Conservation (phyloP, 108 stramenopile species). For the Nannochloropsis gaditana region DNA sequence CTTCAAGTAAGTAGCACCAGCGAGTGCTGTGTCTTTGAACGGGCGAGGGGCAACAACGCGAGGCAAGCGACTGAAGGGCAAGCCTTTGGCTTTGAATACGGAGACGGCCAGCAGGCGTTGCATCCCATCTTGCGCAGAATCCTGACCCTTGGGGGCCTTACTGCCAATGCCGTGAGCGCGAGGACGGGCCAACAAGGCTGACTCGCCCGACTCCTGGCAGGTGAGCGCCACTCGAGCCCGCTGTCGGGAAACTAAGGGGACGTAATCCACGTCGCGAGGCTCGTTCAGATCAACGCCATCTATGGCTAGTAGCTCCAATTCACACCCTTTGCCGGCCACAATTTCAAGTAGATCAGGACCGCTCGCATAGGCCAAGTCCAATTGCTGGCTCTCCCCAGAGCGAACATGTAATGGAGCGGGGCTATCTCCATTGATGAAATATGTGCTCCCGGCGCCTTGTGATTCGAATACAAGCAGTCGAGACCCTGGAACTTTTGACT, state of each 20-base stretch:
- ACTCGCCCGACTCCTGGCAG: neutral
- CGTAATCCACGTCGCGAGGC: neutral
- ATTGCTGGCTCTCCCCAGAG: neutral
- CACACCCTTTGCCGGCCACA: neutral
- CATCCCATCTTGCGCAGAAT: neutral
- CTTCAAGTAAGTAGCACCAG: no score
- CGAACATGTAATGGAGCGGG: neutral
- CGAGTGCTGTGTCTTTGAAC: no score
- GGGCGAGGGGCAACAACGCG: no score
- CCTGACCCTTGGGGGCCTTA: neutral
- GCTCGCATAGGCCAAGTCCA: neutral
- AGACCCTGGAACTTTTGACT: neutral
- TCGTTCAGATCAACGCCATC: conserved; percentile 12
- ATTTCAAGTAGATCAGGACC: neutral
- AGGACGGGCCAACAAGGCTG: neutral
- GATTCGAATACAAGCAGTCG: neutral
- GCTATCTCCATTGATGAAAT: neutral
- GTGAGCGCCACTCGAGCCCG: neutral
- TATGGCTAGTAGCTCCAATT: neutral
- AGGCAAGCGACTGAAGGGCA: no score
- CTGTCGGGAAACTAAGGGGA: neutral
- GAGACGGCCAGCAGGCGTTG: neutral
- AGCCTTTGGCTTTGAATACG: neutral
- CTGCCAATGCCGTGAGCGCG: neutral
- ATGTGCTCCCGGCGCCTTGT: neutral